These are phyloP conservation scores for Claviceps spartinae DNA, from an alignment of 2,329 filamentous ascomycete genomes.

Conservation along the genomic window DNA sequence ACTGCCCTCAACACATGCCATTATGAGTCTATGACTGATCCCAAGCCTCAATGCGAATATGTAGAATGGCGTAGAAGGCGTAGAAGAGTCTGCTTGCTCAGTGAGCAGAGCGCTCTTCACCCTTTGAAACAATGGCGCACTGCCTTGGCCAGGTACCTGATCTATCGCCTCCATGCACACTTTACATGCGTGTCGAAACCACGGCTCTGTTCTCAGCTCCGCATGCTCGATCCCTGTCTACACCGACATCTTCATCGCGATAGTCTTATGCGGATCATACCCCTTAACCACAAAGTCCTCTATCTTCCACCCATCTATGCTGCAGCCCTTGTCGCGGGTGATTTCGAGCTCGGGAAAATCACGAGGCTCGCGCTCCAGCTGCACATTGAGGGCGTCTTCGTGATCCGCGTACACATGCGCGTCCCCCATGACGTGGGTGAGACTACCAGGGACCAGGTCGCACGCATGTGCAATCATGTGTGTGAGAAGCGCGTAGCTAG, in stretches of 20 bases:
- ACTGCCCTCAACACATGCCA: too few relatives aligned
- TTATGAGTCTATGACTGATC: too few relatives aligned
- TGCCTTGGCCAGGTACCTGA: background rate
- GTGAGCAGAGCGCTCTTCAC: background rate
- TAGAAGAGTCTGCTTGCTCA: background rate
- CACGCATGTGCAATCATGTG: slow-evolving; percentile 90
- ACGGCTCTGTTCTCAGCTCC: background rate
- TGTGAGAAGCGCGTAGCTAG: slow-evolving; percentile 81
- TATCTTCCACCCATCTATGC: slow-evolving; percentile 78
- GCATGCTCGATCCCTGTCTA: slow-evolving; percentile 18
- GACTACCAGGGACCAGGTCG: slow-evolving; percentile 68
- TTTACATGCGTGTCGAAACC: background rate
- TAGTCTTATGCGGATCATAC: slow-evolving; percentile 81
- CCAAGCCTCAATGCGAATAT: too few relatives aligned
- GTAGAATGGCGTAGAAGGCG: too few relatives aligned
- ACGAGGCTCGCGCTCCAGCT: slow-evolving; percentile 67
- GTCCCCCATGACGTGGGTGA: slow-evolving; percentile 95
- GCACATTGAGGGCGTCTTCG: slow-evolving; percentile 69
- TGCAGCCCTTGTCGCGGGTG: slow-evolving; percentile 49
- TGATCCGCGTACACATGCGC: slow-evolving; percentile 95
- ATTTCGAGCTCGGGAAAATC: slow-evolving; percentile 73
- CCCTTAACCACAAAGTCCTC: slow-evolving; percentile 81
- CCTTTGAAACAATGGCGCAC: background rate
- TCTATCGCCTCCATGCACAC: background rate
- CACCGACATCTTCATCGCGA: slow-evolving; percentile 99